Base-by-base conservation (phyloP, 1,139 yeast genomes). In the Yamadazyma taylorii region DNA sequence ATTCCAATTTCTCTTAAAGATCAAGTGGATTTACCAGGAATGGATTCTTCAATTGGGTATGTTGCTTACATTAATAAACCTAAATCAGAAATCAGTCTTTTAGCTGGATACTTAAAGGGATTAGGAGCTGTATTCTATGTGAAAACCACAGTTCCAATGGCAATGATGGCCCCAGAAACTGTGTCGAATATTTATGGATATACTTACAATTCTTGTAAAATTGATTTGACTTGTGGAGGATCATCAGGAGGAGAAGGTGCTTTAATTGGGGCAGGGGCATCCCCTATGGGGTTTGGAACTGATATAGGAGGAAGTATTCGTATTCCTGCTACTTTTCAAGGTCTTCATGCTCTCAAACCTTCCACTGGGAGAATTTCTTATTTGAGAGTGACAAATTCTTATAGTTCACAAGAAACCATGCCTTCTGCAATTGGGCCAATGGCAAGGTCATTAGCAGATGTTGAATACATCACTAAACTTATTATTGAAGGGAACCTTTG, bases 241-340 rank as follows among this genome's bases (percentile, higher is more conserved):
- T 73, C 80, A 4, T 71, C 80, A 11, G 83, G 84, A 7, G 86
- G 86, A 32, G 85, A 78, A 52, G 83, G 78, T 11, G 73, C 83
- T 0, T 52, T 79, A n/a, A 53, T 78, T 19, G 80, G 73, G 1
- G 54, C 73, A 15, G 64, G 65, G 31, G 81, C 74, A 5, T 63
- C 79, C 0, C 54, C 67, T 8, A 46, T 78, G 24, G 85, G 84
- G 0, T 34, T 53, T 32, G 58, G 58, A 1, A 48, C 55, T 24
- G 58, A 53, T 33, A 44, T 50, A 22, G 58, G 55, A 16, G 58
- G 58, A 5, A 46, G 52, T 38, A 48, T 53, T 29, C 36, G 58
- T 17, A 40, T 46, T 16, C 58, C 58, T 5, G 30, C 50, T 12
- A 32, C 45, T 29, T 49, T 42, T 31, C 43, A 48, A 10, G 53